Conservation (phyloP, 352 stramenopile genomes). For the Peronospora belbahrii region DNA sequence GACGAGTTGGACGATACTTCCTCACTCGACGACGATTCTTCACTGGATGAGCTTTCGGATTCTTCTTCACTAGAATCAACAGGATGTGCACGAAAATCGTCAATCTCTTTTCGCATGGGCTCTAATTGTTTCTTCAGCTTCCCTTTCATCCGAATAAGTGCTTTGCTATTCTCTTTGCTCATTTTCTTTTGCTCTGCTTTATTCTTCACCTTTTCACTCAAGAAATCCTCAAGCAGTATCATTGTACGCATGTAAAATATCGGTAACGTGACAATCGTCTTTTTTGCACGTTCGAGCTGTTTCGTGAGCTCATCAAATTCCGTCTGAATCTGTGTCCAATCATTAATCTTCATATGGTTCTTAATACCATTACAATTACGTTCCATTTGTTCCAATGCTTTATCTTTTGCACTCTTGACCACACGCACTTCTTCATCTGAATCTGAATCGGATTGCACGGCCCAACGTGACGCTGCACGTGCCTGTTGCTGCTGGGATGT, state of each 20-base stretch:
- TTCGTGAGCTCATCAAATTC: slow-evolving; percentile 93
- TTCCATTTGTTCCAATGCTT: slow-evolving; percentile 72
- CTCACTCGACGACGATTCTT: slow-evolving; percentile 12
- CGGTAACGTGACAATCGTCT: slow-evolving; percentile 80
- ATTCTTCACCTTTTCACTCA: slow-evolving; percentile 90
- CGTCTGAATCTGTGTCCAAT: slow-evolving; percentile 92
- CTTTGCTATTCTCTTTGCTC: slow-evolving; percentile 92
- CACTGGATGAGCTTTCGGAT: slow-evolving; percentile 25
- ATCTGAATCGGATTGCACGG: slow-evolving; percentile 77
- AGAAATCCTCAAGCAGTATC: slow-evolving; percentile 89
- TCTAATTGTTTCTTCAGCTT: slow-evolving; percentile 96
- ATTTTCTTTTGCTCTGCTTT: slow-evolving; percentile 97
- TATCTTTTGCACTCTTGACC: slow-evolving; percentile 93
- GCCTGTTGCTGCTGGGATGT: slow-evolving; percentile 65
- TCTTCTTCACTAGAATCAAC: slow-evolving; percentile 68
- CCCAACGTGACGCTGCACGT: slow-evolving; percentile 67
- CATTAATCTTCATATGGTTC: slow-evolving; percentile 94
- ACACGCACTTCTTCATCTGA: slow-evolving; percentile 88
- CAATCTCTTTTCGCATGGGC: slow-evolving; percentile 79
- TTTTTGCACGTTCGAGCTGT: slow-evolving; percentile 86
- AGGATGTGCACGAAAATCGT: slow-evolving; percentile 89
- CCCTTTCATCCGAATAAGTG: slow-evolving; percentile 96
- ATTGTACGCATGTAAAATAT: slow-evolving; percentile 91
- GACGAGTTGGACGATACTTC: slow-evolving; percentile 20
- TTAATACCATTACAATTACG: slow-evolving; percentile 59